Percentiles rank a stretch among this genome's conserved stretches.
Conservation (phyloP, 1,139 yeast genomes). For the Hemisphaericaspora lyxosophila region DNA sequence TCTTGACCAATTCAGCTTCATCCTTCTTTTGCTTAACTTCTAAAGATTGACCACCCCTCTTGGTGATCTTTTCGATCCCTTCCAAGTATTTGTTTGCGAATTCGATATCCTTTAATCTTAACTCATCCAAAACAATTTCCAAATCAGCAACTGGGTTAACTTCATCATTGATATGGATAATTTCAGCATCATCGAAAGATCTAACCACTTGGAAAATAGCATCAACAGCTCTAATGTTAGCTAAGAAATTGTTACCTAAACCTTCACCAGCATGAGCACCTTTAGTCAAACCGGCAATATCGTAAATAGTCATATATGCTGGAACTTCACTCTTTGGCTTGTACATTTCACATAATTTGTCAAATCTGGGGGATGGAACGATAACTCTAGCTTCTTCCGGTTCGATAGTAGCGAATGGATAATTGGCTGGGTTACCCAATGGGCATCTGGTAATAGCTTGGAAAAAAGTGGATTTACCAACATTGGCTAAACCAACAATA, state of each 20-base stretch:
- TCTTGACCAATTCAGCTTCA: constrained; percentile 79
- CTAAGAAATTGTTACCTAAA: constrained; percentile 94
- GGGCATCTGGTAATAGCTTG: constrained; percentile 88
- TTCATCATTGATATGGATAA: constrained; percentile 96
- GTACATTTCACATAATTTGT: constrained; percentile 67
- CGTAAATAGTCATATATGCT: constrained; percentile 90
- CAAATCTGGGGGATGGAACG: constrained; percentile 92
- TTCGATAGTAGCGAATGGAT: constrained; percentile 97
- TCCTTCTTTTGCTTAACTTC: constrained; percentile 95
- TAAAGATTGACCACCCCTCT: constrained; percentile 92
- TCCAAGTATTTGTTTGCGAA: constrained; percentile 90
- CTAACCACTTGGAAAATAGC: constrained; percentile 97
- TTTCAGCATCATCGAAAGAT: constrained; percentile 97
- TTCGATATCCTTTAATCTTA: constrained; percentile 95
- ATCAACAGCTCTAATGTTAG: constrained; percentile 97
- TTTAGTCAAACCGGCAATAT: constrained; percentile 96
- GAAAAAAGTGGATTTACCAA: constrained; percentile 91
- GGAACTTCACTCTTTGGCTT: constrained; percentile 88
- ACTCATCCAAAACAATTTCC: constrained; percentile 87
- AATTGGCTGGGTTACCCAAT: constrained; percentile 96
- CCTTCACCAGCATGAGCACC: constrained; percentile 99
- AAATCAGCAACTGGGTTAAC: constrained; percentile 95
- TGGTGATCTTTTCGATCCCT: constrained; percentile 80
- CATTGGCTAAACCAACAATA: constrained; percentile 95
- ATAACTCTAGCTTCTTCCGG: constrained; percentile 98